Base-by-base conservation (phyloP, 257 asterid species). In the Gentiana macrophylla region DNA sequence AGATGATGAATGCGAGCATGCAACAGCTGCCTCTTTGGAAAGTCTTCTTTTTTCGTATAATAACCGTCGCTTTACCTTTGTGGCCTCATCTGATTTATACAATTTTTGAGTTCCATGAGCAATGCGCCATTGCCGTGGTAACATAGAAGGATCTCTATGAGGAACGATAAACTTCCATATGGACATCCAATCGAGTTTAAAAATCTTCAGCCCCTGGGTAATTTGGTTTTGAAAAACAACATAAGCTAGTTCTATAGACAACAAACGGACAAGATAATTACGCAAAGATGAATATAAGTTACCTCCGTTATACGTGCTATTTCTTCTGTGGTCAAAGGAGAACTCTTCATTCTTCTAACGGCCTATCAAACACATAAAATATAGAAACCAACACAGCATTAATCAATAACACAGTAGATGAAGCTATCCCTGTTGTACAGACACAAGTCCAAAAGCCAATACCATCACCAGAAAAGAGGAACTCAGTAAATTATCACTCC, bases 61-160 rank as follows among this genome's bases (percentile, higher is more conserved):
- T 53, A 78, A 59, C 41, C 80, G 90, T 41, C 98, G 82, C 66
- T 80, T 80, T 45, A 77, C 94, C 63, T 79, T 91, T 68, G 71
- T 83, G 67, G 50, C 73, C 57, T 83, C 93, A 78, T 88, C 95
- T 55, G 80, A 72, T 78, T 80, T 88, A 60, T 92, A 92, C 44
- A 96, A 85, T 73, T 81, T 92, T 69, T 92, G 98, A 57, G 98
- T 87, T 57, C 98, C 98, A 62, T 65, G 72, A 65, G 97, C 97
- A 73, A 81, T 81, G 55, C 98, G 93, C 95, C 94, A 91, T 68
- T 83, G 97, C 68, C 98, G 79, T 61, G 96, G 98, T 70, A 92
- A 80, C 77, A 92, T 63, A 59, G 93, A 84, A 55, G 98, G 98
- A 72, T 91, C 98, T 83, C 98, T 84, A 70, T 91, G 77, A 35